These are phyloP conservation scores for Rhododendron henanense DNA, from an alignment of 148 eudicot genomes.

Conservation along the genomic window DNA sequence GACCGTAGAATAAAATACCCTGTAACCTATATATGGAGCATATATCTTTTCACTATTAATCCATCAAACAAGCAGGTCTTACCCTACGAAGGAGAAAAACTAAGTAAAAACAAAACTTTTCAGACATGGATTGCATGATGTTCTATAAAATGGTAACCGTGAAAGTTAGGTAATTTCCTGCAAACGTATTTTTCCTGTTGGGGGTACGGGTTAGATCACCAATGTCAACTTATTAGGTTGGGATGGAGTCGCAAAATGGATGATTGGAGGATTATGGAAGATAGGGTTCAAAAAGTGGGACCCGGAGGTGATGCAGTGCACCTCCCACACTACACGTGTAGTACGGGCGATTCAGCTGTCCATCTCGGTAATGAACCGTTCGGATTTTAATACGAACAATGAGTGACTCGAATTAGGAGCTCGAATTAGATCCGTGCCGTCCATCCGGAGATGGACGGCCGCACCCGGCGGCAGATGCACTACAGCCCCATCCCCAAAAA, in stretches of 20 bases:
- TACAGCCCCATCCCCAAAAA: too few relatives aligned
- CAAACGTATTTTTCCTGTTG: background rate
- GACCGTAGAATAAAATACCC: background rate
- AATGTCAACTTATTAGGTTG: background rate
- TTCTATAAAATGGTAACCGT: background rate
- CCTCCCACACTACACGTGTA: too few relatives aligned
- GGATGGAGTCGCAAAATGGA: background rate
- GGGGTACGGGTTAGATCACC: too few relatives aligned
- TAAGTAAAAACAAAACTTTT: background rate
- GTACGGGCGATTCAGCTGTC: too few relatives aligned
- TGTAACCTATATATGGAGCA: background rate
- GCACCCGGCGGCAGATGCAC: too few relatives aligned
- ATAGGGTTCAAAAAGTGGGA: too few relatives aligned
- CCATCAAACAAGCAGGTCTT: background rate
- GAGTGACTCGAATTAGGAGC: too few relatives aligned
- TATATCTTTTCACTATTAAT: background rate
- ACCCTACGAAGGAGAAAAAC: background rate
- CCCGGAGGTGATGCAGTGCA: too few relatives aligned
- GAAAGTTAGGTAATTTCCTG: background rate
- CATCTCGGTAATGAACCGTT: too few relatives aligned
- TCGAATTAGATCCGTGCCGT: rapidly evolving
- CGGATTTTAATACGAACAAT: too few relatives aligned
- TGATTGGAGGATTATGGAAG: background rate
- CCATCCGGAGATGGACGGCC: too few relatives aligned
- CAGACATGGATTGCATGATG: background rate